These are phyloP conservation scores for Fusarium lyarnte DNA, from an alignment of 2,329 filamentous ascomycete genomes.

Conservation along the genomic window DNA sequence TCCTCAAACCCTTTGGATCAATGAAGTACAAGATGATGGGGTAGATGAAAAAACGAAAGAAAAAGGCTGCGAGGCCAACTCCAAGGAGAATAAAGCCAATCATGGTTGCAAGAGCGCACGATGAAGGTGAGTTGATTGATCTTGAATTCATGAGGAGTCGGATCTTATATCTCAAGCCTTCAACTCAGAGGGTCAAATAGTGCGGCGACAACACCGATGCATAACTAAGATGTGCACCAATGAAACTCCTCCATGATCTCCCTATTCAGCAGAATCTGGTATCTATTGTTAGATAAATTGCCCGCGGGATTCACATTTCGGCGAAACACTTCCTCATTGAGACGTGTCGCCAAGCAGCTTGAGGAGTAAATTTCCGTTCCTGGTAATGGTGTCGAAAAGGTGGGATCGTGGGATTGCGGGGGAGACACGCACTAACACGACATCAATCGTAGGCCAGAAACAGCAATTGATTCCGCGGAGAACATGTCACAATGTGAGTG, in stretches of 20 bases:
- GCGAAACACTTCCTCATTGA: not conserved
- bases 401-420: not conserved
- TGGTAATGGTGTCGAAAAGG: not conserved
- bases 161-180: not conserved
- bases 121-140: not conserved
- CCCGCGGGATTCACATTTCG: not conserved
- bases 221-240: not conserved
- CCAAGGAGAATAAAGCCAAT: conserved; percentile 12
- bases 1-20: conserved; percentile 50
- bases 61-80: not conserved
- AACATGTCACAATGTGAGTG: not conserved
- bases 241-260: not conserved
- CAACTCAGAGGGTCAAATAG: not conserved
- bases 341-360: not conserved
- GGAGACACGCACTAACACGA: not conserved
- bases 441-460: not conserved
- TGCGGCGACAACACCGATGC: not conserved
- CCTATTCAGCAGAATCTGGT: not conserved
- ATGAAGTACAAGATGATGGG: conserved; percentile 26
- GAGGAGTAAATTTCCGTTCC: not conserved
- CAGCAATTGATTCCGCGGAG: not conserved
- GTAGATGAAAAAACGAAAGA: conserved; percentile 26
- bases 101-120: accelerated
- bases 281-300: not conserved
- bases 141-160: not conserved